Base-by-base conservation (phyloP, 768 basidiomycete species). In the Holtermanniella nyarrowii region DNA sequence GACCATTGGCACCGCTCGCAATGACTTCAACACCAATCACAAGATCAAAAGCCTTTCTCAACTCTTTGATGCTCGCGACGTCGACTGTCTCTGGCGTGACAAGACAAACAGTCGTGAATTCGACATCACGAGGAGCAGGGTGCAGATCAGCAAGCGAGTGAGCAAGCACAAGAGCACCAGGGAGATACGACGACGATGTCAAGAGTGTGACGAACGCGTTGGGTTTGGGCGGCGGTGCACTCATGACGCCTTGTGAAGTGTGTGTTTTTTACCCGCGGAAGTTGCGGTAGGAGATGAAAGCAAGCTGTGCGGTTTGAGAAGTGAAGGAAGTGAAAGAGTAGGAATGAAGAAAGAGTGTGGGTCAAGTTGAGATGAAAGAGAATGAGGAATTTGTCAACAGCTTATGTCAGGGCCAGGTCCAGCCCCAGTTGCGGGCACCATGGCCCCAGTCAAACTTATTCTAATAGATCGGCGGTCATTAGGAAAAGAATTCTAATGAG, bases 21-120 rank as follows among this genome's bases (percentile, higher is more conserved):
- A 99, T 88, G 44, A 84, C 74, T 74, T 97, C 93, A 22, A 99
- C 91, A 44, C 90, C 95, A 48, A 96, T 75, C 50, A 97, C 90
- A 41, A 84, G 62, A 68, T 91, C 79, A 65, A 84, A 99, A 7
- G 81, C 82, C 64, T 78, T 79, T 55, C 90, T 77, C 45, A 97
- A 78, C 47, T 81, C 78, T 64, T 82, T 86, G 56, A 90, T 82
- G 48, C 85, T 78, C 45, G 78, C 76, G 22, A 91, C 85, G 70
- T 87, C 83, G 69, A 97, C 82, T 0, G 86, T 84, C 68, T 95
- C 88, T 48, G 95, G 95, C 23, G 93, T 93, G 55, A 93, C 88
- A 41, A 99, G 75, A 73, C 89, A 95, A 55, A 90, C 82, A 13
- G 85, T 86, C 56, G 65, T 61, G 31, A 16, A 7, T 55, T 83